Percentiles rank a stretch among this genome's conserved stretches.
phyloP scores from a whole-genome alignment of 805 yeast genomes.

The Schwanniomyces vanrijiae region DNA sequence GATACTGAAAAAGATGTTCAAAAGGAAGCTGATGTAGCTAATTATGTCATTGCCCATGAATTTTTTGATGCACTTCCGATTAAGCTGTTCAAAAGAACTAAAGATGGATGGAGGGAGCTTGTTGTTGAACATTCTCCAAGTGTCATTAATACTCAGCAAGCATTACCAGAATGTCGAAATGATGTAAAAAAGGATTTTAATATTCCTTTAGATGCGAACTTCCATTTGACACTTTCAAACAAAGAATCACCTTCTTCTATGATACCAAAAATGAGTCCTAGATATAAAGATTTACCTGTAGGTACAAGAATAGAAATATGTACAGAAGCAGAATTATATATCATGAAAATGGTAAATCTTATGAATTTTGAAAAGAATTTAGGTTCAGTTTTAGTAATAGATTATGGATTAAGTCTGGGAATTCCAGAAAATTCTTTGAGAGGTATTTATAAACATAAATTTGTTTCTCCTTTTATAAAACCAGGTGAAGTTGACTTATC shows the following conservation, averaged over 20 bases:
- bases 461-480: slow-evolving; percentile 70
- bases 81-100: slow-evolving; percentile 60
- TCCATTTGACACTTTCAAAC: slow-evolving; percentile 58
- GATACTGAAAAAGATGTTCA: slow-evolving; percentile 53
- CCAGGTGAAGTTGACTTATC: slow-evolving; percentile 85
- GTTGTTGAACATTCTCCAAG: slow-evolving; percentile 57
- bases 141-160: slow-evolving; percentile 33
- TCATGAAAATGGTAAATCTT: slow-evolving; percentile 51
- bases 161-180: slow-evolving; percentile 16
- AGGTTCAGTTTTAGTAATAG: slow-evolving; percentile 75
- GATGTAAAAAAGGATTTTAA: slow-evolving; percentile 4
- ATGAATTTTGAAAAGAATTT: slow-evolving; percentile 34
- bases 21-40: slow-evolving; percentile 34
- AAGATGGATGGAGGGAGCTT: slow-evolving; percentile 77
- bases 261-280: slow-evolving; percentile 48
- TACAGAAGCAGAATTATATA: slow-evolving; percentile 65
- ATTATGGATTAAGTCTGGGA: slow-evolving; percentile 65
- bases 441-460: slow-evolving; percentile 69
- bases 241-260: slow-evolving; percentile 62
- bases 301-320: slow-evolving; percentile 70
- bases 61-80: slow-evolving; percentile 87
- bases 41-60: slow-evolving; percentile 78
- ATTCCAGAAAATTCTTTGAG: slow-evolving; percentile 73
- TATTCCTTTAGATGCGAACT: slow-evolving; percentile 31
- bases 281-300: slow-evolving; percentile 54